Base-by-base conservation (phyloP, 164 flowering plant genomes). In the Stephania cephalantha region DNA sequence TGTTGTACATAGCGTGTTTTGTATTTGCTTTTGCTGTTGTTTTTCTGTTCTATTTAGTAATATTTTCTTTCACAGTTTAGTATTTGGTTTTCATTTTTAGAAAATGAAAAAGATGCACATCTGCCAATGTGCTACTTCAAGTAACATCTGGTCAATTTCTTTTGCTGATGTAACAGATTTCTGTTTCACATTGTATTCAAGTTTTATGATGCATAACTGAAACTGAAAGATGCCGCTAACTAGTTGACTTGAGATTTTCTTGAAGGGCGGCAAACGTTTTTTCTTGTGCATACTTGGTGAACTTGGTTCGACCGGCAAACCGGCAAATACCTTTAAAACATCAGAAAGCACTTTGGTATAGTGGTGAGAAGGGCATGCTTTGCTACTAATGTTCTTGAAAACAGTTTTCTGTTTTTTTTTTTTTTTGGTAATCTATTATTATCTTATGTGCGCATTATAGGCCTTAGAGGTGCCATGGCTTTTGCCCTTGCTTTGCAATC, bases 401-500 rank as follows among this genome's bases (percentile, higher is more conserved):
- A 61, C 69, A 46, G 35, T 70, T 22, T 46, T 11, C 25, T 25
- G 25, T 76, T 53, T 18, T 46, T 11, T 53, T 18, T 46, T 11
- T 35, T 35, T 35, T 76, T 53, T 29, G 29, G n/a, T 6, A 69
- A 66, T 72, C 72, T 31, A 64, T 22, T 45, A 29, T 55, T 68
- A 31, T 45, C 25, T 17, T 71, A 68, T 68, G 58, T 75, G 71
- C 79, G n/a, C 42, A 44, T 79, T 73, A 61, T 82, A 96, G 99
- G 99, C 46, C 98, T 96, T 78, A 88, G 99, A 85, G 99, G 99
- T 45, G 99, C 99, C 75, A 96, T 96, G 99, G 99, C 99, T 74
- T 96, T 96, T 87, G 99, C 99, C 44, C 95, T 96, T 79, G 98
- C 99, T 72, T 79, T 96, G 81, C 98, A 96, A 82, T 94, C 98